These are phyloP conservation scores for Penstemon eatonii DNA, from an alignment of 257 asterid species.

Conservation along the genomic window DNA sequence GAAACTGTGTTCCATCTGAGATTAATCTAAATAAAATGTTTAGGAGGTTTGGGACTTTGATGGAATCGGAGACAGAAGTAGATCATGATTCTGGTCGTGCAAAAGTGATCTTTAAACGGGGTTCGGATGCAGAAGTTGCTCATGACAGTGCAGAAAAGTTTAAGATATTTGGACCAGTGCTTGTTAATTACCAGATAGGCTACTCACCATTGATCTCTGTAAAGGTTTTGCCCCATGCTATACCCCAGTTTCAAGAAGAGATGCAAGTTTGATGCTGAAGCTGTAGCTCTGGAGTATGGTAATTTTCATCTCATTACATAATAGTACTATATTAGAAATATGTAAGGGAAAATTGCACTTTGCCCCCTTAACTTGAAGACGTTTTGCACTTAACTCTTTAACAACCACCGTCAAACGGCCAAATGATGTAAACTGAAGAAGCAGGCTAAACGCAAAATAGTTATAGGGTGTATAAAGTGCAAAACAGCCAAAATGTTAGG, in stretches of 20 bases:
- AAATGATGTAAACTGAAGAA: too few relatives aligned
- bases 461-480: too few relatives aligned
- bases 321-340: too few relatives aligned
- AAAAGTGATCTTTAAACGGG: slow-evolving; percentile 79
- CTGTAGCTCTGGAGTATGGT: slow-evolving; percentile 41
- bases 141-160: slow-evolving; percentile 68
- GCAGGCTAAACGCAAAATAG: too few relatives aligned
- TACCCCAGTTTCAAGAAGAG: slow-evolving; percentile 52
- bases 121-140: slow-evolving; percentile 96
- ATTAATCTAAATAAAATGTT: slow-evolving; percentile 74
- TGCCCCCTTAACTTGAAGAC: too few relatives aligned
- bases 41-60: slow-evolving; percentile 85
- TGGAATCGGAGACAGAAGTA: slow-evolving; percentile 90
- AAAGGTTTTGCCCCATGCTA: slow-evolving; percentile 46
- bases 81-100: slow-evolving; percentile 72
- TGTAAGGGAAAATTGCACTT: too few relatives aligned
- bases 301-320: slow-evolving; percentile 29
- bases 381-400: too few relatives aligned
- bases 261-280: slow-evolving; percentile 44
- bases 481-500: too few relatives aligned
- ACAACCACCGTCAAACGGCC: too few relatives aligned
- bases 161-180: slow-evolving; percentile 71
- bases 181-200: slow-evolving; percentile 75
- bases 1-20: slow-evolving; percentile 67
- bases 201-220: slow-evolving; percentile 67